Base-by-base conservation (phyloP, 2,329 filamentous ascomycete species). In the Fusarium sambucinum region DNA sequence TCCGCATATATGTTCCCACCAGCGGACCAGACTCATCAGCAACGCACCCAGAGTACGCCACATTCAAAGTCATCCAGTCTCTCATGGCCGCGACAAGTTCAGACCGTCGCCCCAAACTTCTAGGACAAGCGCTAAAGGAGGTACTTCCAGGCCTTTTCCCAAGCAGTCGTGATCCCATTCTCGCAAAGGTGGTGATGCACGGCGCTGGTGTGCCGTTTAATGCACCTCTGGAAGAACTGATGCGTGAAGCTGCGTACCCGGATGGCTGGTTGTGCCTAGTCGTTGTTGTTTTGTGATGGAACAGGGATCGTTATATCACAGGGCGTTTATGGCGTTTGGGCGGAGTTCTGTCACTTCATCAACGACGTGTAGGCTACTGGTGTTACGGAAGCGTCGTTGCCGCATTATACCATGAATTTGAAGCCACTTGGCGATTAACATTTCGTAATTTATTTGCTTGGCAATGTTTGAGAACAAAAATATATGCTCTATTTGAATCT, bases 201-300 rank as follows among this genome's bases (percentile, higher is more conserved):
- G 96, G 96, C 1, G 92, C 90, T 2, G 86, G 89, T 1, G 87
- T 97, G 60, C 95, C 96, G 1, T 91, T 98, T 82, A 81, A 83
- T 61, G 92, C 94, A 2, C 90, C 90, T 25, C 79, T 99, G 19
- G 92, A 93, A 74, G 95, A 97, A 46, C 78, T 99, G 59, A 92
- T 96, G 80, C 86, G 89, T 58, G 91, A 91, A 74, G 91, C 92
- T 6, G 89, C 93, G 3, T 98, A 97, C 82, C 89, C 93, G 0
- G 96, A 99, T 80, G 96, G 96, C 0, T 99, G 94, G 91, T 79
- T 97, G 27, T 93, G 93, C 78, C 80, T 97, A 41, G 92, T 93
- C 53, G 87, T 97, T 7, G 85, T 90, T 21, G 90, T 96, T 82
- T 84, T 93, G 75, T 82, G 66, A 77, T 45, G 23, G 21, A 17